These are phyloP conservation scores for Camellia oleifera DNA, from an alignment of 179 eudicot species.

Conservation along the genomic window DNA sequence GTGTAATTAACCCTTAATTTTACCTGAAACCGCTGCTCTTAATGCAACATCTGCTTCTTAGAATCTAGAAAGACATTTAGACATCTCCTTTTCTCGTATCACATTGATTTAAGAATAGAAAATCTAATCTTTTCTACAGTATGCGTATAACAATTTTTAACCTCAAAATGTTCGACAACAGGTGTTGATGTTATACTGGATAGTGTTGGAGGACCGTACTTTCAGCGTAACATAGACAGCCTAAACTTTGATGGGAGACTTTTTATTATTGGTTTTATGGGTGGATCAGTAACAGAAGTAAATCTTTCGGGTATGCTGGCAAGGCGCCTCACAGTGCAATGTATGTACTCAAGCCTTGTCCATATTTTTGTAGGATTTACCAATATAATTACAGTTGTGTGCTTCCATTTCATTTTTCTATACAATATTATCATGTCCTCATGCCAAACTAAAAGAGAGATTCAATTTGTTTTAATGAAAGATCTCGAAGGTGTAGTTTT, in stretches of 20 bases:
- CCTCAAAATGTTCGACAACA: slow-evolving; percentile 17
- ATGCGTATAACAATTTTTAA: neutral
- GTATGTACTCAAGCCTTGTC: slow-evolving; percentile 32
- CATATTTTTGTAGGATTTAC: neutral
- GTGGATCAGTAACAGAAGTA: slow-evolving; percentile 62
- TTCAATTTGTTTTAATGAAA: neutral
- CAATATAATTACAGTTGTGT: neutral
- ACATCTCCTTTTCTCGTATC: neutral
- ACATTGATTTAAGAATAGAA: neutral
- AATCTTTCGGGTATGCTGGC: slow-evolving; percentile 60
- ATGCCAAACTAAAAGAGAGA: neutral
- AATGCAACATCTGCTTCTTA: neutral
- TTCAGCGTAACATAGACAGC: slow-evolving; percentile 74
- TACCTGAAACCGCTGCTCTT: neutral
- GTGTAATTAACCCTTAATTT: neutral
- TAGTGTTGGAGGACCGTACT: slow-evolving; percentile 73
- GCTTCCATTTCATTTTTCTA: neutral
- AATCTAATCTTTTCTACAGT: neutral
- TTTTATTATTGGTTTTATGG: slow-evolving; percentile 87
- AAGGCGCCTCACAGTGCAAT: slow-evolving; percentile 87
- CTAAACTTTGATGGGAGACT: slow-evolving; percentile 86
- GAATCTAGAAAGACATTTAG: neutral
- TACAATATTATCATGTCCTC: neutral
- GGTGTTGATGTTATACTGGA: slow-evolving; percentile 95
- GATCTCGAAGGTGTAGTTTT: neutral